Conservation (phyloP, 1,139 yeast species). For the Pichia sp. region DNA sequence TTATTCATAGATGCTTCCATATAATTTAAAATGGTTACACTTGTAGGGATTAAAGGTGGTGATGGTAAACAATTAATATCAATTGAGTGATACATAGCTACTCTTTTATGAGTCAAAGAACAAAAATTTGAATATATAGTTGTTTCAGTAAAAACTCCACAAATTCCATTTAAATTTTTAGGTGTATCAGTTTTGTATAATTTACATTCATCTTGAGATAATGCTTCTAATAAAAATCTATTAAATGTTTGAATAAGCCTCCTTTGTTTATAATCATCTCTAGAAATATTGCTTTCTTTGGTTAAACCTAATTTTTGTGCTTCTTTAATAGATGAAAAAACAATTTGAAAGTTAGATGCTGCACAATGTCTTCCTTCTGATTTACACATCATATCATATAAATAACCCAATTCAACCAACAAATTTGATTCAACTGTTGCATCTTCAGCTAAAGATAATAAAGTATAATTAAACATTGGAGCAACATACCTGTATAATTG, state of each 20-base stretch:
- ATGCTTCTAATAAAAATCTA: slow-evolving; percentile 48
- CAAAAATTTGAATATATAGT: slow-evolving; percentile 28
- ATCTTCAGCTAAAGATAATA: slow-evolving; percentile 52
- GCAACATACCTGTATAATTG: slow-evolving; percentile 82
- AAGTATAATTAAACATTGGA: slow-evolving; percentile 58
- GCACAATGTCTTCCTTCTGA: slow-evolving; percentile 68
- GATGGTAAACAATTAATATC: slow-evolving; percentile 27
- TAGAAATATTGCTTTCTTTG: slow-evolving; percentile 37
- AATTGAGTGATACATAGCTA: slow-evolving; percentile 25
- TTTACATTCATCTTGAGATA: slow-evolving; percentile 42
- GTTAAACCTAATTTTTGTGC: slow-evolving; percentile 48
- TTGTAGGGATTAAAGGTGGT: slow-evolving; percentile 20
- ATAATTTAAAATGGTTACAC: slow-evolving; percentile 40
- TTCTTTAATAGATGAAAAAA: slow-evolving; percentile 40
- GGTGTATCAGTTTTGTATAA: slow-evolving; percentile 25
- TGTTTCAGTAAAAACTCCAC: slow-evolving; percentile 41
- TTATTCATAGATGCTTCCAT: slow-evolving; percentile 57
- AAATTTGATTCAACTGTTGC: slow-evolving; percentile 52
- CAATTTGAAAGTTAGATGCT: slow-evolving; percentile 62
- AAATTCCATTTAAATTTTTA: slow-evolving; percentile 31
- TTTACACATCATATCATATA: slow-evolving; percentile 85
- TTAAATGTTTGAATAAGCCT: slow-evolving; percentile 50
- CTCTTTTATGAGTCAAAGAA: slow-evolving; percentile 21
- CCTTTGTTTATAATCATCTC: slow-evolving; percentile 29
- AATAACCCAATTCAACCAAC: slow-evolving; percentile 76